Evolutionary conservation across 2,329 filamentous ascomycete genomes (phyloP), one percentile per base, ranked within the genome.

Genomic region (Lachnellula arida): DNA sequence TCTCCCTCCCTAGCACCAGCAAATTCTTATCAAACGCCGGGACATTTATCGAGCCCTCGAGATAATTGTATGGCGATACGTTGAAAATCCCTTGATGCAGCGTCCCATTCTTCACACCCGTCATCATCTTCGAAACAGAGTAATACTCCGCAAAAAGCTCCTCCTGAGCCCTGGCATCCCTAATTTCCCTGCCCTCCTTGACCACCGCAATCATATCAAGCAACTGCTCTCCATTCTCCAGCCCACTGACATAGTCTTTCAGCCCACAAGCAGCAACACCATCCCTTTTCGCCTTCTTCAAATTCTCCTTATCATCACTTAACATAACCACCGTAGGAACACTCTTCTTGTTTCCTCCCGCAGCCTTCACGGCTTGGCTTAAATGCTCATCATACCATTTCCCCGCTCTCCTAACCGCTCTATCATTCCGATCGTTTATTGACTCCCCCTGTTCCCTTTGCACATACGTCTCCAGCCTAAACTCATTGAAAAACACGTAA

Each of bases 401-500:
- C 51, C 92, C 91, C 1, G 93, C 91, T 64, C 81, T 83, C 48
- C 94, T 82, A 32, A 99, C 90, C 46, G 94, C 91, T 59, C 92
- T 85, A 71, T 99, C 95, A 68, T 99, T 99, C 53, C 94, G 83
- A 71, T 99, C 94, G 70, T 99, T 99, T 73, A 99, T 94, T 3
- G 84, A 88, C 76, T 99, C 94, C 39, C 89, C 87, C 5, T 80
- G 73, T 19, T 86, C 81, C 59, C 94, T 81, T 28, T 81, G 75
- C 48, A 97, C 83, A 68, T 96, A 89, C 0, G 94, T 99, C 72
- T 99, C 95, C 40, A 92, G 78, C 51, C 93, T 84, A 70, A 99
- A 99, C 67, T 99, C 94, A 72, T 99, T 99, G 82, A 97, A 97
- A 72, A 99, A 99, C 51, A 99, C 90, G 69, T 97, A 97, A 71